Base-by-base conservation (phyloP, 805 yeast species). In the Metschnikowia borealis region DNA sequence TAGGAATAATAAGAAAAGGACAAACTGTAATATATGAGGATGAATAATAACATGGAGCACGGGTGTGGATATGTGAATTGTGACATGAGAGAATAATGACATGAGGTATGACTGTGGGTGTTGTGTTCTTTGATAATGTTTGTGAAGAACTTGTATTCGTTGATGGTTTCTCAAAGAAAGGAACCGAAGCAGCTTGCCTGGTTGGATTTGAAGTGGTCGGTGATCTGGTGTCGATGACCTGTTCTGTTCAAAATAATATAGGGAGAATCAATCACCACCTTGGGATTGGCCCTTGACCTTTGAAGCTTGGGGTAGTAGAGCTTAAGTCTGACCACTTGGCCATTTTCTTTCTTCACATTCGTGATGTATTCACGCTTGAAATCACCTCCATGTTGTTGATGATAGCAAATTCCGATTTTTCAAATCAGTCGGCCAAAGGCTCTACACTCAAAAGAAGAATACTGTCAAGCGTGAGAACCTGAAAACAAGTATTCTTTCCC, bases 161-260 rank as follows among this genome's bases (percentile, higher is more conserved):
- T n/a, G n/a, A n/a, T n/a, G n/a, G n/a, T n/a, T n/a, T n/a, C n/a
- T n/a, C n/a, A n/a, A n/a, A n/a, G n/a, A n/a, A n/a, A n/a, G n/a
- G n/a, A n/a, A n/a, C n/a, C n/a, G n/a, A n/a, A n/a, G n/a, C n/a
- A n/a, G n/a, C n/a, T 38, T 6, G 43, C 46, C 20, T 50, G 51
- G 1, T 79, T 63, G n/a, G 67, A 64, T 33, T 63, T 70, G 26
- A 77, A 74, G 33, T 83, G 83, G 46, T 81, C 84, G 53, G 75
- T 71, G 14, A 90, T 66, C 43, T 71, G 75, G 13, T 92, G 54
- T 55, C 81, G 81, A 52, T 77, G 78, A 1, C 87, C 91, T 0
- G 96, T 89, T 59, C 87, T 75, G 66, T 94, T 95, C 54, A 91
- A 71, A 15, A 94, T 70, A 41, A 94, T 74, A 61, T 92, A 94